phyloP scores from a whole-genome alignment of 2,329 filamentous ascomycete species.

The Zymoseptoria tritici region DNA sequence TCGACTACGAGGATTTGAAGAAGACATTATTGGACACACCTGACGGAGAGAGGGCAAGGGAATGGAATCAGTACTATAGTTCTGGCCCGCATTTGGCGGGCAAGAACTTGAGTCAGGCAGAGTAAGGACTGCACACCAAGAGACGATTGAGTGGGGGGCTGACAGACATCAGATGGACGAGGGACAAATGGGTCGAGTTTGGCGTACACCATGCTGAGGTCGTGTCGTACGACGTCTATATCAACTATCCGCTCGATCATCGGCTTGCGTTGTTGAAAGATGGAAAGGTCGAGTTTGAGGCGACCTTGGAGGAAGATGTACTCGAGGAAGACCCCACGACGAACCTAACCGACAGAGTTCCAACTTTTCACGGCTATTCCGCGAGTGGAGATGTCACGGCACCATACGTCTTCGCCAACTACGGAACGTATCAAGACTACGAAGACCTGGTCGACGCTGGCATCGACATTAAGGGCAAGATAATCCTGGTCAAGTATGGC shows the following conservation, averaged over 20 bases:
- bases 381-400: slow-evolving; percentile 87
- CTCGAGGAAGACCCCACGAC: slow-evolving; percentile 77
- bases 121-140: slow-evolving; percentile 13
- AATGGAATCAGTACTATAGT: slow-evolving; percentile 47
- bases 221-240: slow-evolving; percentile 44
- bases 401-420: slow-evolving; percentile 82
- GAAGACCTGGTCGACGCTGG: slow-evolving; percentile 72
- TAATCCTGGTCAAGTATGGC: slow-evolving; percentile 80
- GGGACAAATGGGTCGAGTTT: slow-evolving; percentile 43
- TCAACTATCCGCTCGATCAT: slow-evolving; percentile 45
- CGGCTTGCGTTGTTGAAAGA: slow-evolving; percentile 38
- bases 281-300: slow-evolving; percentile 37
- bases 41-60: slow-evolving; percentile 42
- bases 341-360: slow-evolving; percentile 62
- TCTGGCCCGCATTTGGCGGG: slow-evolving; percentile 45
- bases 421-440: slow-evolving; percentile 78
- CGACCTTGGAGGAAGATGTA: slow-evolving; percentile 74
- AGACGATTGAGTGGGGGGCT: not conserved
- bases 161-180: slow-evolving; percentile 34
- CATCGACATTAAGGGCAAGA: slow-evolving; percentile 71
- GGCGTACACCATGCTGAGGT: slow-evolving; percentile 39
- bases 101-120: slow-evolving; percentile 45
- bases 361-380: slow-evolving; percentile 92
- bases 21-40: slow-evolving; percentile 49
- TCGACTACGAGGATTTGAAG: slow-evolving; percentile 50